phyloP scores from a whole-genome alignment of 495 filamentous ascomycete species.

The Neurospora hispaniola region DNA sequence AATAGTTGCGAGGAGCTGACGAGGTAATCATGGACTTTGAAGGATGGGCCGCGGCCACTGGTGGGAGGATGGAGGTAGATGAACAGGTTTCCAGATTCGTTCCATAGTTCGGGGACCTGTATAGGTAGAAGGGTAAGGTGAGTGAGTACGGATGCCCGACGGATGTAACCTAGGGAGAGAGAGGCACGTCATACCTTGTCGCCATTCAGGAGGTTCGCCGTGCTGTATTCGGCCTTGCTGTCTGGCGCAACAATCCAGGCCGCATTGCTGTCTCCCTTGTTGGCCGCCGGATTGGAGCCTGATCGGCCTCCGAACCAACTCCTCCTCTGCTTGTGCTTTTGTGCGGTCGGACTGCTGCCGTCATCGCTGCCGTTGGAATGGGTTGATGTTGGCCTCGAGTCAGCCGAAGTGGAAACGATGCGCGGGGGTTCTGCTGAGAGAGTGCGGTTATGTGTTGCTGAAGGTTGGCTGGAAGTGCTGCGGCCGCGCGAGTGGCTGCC shows the following conservation, averaged over 20 bases:
- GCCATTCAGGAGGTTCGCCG: conserved; percentile 43
- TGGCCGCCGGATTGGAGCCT: conserved; percentile 28
- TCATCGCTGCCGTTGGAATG: conserved; percentile 17
- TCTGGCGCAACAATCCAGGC: conserved; percentile 56
- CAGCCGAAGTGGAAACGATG: background rate
- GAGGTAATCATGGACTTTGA: conserved; percentile 61
- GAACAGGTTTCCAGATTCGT: conserved; percentile 68
- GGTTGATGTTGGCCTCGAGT: conserved; percentile 14
- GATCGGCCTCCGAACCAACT: conserved; percentile 38
- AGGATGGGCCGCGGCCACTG: conserved; percentile 58
- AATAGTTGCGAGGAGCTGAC: conserved; percentile 64
- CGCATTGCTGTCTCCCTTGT: conserved; percentile 17
- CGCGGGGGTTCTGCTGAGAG: background rate
- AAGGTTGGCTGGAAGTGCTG: background rate
- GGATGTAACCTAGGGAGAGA: background rate
- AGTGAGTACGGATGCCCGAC: background rate
- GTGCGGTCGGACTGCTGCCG: conserved; percentile 18
- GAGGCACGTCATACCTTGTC: conserved; percentile 40
- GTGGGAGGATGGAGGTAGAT: conserved; percentile 70
- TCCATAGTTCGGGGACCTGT: conserved; percentile 82
- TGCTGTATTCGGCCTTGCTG: conserved; percentile 51
- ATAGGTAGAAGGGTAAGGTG: background rate
- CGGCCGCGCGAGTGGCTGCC: background rate
- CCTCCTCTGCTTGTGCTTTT: conserved; percentile 23
- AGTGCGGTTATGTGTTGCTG: background rate